Evolutionary conservation across 768 basidiomycete genomes (phyloP).

Genomic region (Fomitopsis serialis): DNA sequence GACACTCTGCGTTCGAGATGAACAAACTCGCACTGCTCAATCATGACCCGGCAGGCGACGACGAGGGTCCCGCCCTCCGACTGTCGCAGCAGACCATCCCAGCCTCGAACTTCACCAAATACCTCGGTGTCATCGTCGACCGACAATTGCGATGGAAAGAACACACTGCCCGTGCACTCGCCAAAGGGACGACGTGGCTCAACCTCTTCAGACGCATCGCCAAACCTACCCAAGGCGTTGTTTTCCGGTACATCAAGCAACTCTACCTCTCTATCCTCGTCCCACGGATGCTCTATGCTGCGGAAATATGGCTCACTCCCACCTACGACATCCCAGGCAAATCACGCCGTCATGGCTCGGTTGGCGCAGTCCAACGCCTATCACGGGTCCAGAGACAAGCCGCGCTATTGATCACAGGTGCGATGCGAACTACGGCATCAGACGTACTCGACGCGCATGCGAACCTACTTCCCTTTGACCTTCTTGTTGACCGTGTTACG

Average conservation of each 20-base stretch:
- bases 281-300: constrained; percentile 28
- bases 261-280: constrained; percentile 10
- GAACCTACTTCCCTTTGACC: constrained; percentile 11
- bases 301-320: constrained; percentile 4
- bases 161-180: constrained; percentile 12
- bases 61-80: neutral
- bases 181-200: constrained; percentile 20
- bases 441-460: constrained; percentile 19
- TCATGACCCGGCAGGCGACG: neutral
- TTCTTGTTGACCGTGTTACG: constrained; percentile 10
- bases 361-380: constrained; percentile 5
- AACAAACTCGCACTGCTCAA: neutral
- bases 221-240: constrained; percentile 15
- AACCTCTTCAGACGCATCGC: constrained; percentile 17
- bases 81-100: neutral
- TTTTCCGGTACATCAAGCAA: neutral
- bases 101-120: constrained; percentile 10
- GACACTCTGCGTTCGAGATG: constrained; percentile 22
- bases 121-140: constrained; percentile 29
- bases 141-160: constrained; percentile 20
- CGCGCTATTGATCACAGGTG: constrained; percentile 15
- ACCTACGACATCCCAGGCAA: neutral
- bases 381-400: constrained; percentile 18
- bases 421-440: constrained; percentile 16
- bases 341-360: neutral